phyloP scores from a whole-genome alignment of 2,329 filamentous ascomycete genomes.

The Talaromyces albobiverticillius region DNA sequence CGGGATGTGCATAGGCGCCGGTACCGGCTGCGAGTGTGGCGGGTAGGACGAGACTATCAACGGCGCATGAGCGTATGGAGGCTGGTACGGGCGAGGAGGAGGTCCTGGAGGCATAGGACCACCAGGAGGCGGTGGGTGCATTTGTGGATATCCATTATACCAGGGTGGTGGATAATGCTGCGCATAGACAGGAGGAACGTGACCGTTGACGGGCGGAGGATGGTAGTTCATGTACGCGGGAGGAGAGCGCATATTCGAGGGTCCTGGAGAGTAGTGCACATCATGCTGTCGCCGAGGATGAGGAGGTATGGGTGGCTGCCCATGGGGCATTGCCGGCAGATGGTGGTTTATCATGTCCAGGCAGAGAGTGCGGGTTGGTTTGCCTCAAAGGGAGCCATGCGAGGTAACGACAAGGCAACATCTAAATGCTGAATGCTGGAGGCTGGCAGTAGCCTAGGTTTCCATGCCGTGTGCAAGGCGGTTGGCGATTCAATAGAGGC shows the following conservation, averaged over 20 bases:
- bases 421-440: constrained; percentile 10
- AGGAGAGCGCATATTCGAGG: constrained; percentile 55
- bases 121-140: constrained; percentile 43
- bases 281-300: constrained; percentile 47
- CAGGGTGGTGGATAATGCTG: constrained; percentile 45
- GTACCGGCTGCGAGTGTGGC: constrained; percentile 39
- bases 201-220: constrained; percentile 59
- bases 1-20: constrained; percentile 36
- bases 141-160: constrained; percentile 43
- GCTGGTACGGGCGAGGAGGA: constrained; percentile 38
- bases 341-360: constrained; percentile 46
- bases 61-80: constrained; percentile 35
- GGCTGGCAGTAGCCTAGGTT: constrained; percentile 27
- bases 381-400: constrained; percentile 41
- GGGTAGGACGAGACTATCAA: constrained; percentile 45
- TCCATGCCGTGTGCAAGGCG: constrained; percentile 31
- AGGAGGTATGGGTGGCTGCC: constrained; percentile 49
- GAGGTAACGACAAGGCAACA: constrained; percentile 24
- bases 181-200: constrained; percentile 42
- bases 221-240: constrained; percentile 58
- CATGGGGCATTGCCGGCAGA: constrained; percentile 44
- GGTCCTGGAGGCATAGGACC: constrained; percentile 39
- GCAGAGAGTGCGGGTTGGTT: constrained; percentile 30
- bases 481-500: constrained; percentile 8
- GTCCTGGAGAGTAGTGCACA: constrained; percentile 40